phyloP scores from a whole-genome alignment of 495 filamentous ascomycete genomes.

The Aeminium ludgeri region DNA sequence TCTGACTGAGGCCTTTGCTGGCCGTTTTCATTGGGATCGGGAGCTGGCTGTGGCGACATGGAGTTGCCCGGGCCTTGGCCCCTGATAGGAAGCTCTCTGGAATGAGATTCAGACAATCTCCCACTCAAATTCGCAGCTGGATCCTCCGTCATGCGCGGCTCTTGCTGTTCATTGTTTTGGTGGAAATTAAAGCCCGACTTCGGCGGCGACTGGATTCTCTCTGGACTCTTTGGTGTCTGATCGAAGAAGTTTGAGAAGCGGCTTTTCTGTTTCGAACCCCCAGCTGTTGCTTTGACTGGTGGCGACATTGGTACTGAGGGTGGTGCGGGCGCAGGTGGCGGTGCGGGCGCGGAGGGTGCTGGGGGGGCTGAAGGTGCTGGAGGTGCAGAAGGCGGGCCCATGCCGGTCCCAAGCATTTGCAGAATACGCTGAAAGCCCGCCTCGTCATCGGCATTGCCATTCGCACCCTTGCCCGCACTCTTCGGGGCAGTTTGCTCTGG shows the following conservation, averaged over 20 bases:
- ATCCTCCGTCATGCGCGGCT: constrained; percentile 1
- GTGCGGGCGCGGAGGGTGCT: no score
- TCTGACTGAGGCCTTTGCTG: constrained; percentile 1
- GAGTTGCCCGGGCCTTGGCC: neutral
- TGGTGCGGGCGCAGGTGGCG: no score
- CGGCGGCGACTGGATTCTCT: constrained; percentile 7
- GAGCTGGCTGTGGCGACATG: constrained; percentile 7
- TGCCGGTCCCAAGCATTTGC: constrained; percentile 51
- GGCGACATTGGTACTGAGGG: no score
- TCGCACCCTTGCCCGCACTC: constrained; percentile 23
- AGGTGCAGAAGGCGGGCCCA: constrained; percentile 6
- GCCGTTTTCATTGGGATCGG: neutral
- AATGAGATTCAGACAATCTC: neutral
- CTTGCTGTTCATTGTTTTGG: neutral
- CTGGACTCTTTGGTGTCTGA: constrained; percentile 13
- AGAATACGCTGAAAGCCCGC: constrained; percentile 80
- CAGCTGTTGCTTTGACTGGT: neutral
- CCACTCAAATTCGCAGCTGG: neutral
- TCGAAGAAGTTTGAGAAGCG: constrained; percentile 14
- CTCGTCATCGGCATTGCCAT: constrained; percentile 55
- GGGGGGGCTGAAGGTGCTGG: constrained; percentile 5
- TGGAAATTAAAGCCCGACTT: neutral
- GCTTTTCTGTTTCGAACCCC: constrained; percentile 7
- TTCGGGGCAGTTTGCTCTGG: constrained; percentile 29
- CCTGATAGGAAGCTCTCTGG: neutral